phyloP scores from a whole-genome alignment of 805 yeast species.

The Barnettozyma pratensis region DNA sequence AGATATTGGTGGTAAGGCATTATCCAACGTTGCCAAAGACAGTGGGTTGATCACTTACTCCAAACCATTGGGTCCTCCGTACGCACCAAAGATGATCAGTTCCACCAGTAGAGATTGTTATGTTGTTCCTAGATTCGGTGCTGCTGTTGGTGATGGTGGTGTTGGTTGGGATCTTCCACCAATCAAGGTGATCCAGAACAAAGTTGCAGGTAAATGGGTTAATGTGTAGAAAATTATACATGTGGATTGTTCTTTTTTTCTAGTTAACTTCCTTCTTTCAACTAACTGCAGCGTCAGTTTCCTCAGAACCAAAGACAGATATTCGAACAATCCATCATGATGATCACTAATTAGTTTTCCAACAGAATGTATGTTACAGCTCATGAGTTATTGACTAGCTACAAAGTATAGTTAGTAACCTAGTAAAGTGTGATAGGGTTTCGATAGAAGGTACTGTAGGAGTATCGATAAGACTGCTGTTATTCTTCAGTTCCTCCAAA shows the following conservation, averaged over 20 bases:
- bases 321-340: too few species aligned
- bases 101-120: constrained; percentile 76
- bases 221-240: constrained; percentile 22
- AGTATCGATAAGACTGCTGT: too few species aligned
- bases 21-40: constrained; percentile 70
- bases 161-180: constrained; percentile 91
- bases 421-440: too few species aligned
- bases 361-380: too few species aligned
- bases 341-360: too few species aligned
- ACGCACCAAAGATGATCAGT: constrained; percentile 67
- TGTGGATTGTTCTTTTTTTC: too few species aligned
- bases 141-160: constrained; percentile 75
- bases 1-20: constrained; percentile 67
- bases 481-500: too few species aligned
- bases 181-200: constrained; percentile 67
- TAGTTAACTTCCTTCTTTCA: too few species aligned
- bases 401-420: too few species aligned
- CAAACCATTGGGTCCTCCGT: constrained; percentile 87
- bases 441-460: too few species aligned
- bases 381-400: too few species aligned
- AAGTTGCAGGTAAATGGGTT: constrained; percentile 63
- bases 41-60: constrained; percentile 78
- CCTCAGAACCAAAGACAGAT: not conserved
- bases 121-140: constrained; percentile 88
- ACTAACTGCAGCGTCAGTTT: too few species aligned